Evolutionary conservation across 1,284 basidiomycete genomes (phyloP), one percentile per base, ranked within the genome.

Genomic region (Fomitopsis pinicola): DNA sequence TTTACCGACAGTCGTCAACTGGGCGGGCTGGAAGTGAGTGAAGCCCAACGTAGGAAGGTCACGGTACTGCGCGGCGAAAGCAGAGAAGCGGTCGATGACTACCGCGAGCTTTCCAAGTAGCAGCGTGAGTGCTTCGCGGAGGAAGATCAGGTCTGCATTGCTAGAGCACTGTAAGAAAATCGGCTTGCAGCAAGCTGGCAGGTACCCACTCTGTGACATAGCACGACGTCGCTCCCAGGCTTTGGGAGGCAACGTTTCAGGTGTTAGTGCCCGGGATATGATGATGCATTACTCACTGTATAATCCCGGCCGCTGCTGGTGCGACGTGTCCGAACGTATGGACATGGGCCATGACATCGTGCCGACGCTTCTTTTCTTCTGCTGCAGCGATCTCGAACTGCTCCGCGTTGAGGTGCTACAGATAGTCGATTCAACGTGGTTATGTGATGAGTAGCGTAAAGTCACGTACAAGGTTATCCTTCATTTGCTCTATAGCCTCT

Each of bases 301-400:
- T 98, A 74, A 98, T 98, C 15, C 95, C 94, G 10, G 97, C 97
- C 15, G 97, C 97, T 52, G 94, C 92, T 15, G 97, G 97, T 1
- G 95, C 95, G 62, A 97, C 92, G 36, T 83, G 83, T 12, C 97
- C 97, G 74, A 98, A 99, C 9, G 95, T 97, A 77, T 99, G 95
- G 45, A 99, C 97, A 75, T 99, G 97, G 0, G 97, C 97, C 97
- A 99, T 99, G 58, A 98, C 96, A 77, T 98, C 97, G 78, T 99
- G 97, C n/a, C 97, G 84, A 33, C 97, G 81, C 76, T 94, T 96
- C 82, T 97, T 98, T 79, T 99, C 97, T 76, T 99, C 97, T 64
- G 86, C 81, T 0, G 95, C 95, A 2, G 97, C 97, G 59, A 94
- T 83, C 67, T 89, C 89, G 75, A 98, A 98, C 78, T 99, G 97